Conservation (phyloP, 768 basidiomycete species). For the Leccinum sublutescens region DNA sequence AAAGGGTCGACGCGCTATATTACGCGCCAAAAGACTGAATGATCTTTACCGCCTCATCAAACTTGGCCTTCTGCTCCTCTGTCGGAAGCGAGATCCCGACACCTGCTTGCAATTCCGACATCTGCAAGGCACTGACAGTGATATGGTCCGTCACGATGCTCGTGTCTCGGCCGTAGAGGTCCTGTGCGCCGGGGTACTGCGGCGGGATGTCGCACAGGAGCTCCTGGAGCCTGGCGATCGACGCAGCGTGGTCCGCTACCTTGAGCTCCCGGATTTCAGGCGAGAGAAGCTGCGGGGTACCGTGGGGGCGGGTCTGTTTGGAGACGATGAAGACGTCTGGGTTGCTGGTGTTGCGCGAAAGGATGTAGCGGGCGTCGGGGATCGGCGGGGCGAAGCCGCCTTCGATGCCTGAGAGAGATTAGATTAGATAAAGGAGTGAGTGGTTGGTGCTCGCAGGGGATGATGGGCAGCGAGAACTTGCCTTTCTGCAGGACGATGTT, state of each 20-base stretch:
- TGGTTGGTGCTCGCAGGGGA: background rate
- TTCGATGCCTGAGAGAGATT: conserved; percentile 47
- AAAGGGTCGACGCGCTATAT: background rate
- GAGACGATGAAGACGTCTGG: conserved; percentile 42
- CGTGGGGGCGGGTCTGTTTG: conserved; percentile 46
- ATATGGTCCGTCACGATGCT: conserved; percentile 45
- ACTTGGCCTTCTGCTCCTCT: conserved; percentile 62
- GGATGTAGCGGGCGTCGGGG: conserved; percentile 51
- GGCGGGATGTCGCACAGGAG: conserved; percentile 53
- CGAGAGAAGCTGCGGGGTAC: conserved; percentile 44
- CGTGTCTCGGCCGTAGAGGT: conserved; percentile 70
- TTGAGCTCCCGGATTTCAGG: conserved; percentile 50
- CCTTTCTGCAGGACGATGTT: conserved; percentile 51
- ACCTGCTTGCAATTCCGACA: conserved; percentile 55
- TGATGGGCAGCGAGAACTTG: conserved; percentile 15
- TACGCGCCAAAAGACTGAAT: conserved; percentile 39
- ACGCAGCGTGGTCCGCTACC: conserved; percentile 8
- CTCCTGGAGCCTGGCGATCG: conserved; percentile 40
- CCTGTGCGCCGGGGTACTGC: conserved; percentile 52
- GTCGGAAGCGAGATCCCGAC: conserved; percentile 47
- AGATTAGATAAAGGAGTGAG: background rate
- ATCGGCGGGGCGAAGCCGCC: conserved; percentile 76
- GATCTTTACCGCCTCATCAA: conserved; percentile 68
- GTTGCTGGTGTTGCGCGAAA: conserved; percentile 41
- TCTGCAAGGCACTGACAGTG: background rate